Base-by-base conservation (phyloP, 495 filamentous ascomycete genomes). In the Penicillium crystallinum region DNA sequence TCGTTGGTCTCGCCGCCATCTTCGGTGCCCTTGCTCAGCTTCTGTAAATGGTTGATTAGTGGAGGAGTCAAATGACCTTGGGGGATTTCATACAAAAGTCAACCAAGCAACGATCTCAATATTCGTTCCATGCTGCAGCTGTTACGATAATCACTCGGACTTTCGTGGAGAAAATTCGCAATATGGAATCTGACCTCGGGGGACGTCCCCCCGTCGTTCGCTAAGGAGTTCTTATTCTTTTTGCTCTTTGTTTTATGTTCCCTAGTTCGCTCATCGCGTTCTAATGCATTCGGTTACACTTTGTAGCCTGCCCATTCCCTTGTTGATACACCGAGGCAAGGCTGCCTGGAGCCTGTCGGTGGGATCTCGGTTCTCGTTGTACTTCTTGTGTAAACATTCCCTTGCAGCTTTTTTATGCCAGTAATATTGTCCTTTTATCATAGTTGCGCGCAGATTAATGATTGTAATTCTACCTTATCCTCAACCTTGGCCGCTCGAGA, bases 131-230 rank as follows among this genome's bases (percentile, higher is more conserved):
- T 58, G 54, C 58, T 68, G 67, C 63, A 63, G 64, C 66, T 68
- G 66, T 73, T 63, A 73, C 71, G 70, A 74, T 74, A 73, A 72
- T 76, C 73, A 74, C 74, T 70, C 64, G 65, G 68, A 65, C 66
- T 66, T 53, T 63, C 61, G 57, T 72, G 66, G 64, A 65, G 68
- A 70, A 70, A 61, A 64, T 67, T 64, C 62, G 52, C 56, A 57
- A 56, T 54, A 23, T 62, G 60, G 53, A 57, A 58, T 63, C 46
- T 61, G 58, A 64, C 63, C 65, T 61, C 53, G 54, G 47, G 48
- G 58, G 54, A 59, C 58, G 50, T 38, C 29, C 50, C 33, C 18
- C 46, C 41, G 45, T 56, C 53, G 33, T 58, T 33, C 43, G 56
- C 56, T 52, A 52, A 61, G 55, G 57, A 59, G 56, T 62, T 59